Base-by-base conservation (phyloP, 2,329 filamentous ascomycete genomes). In the Lachnellula willkommii region DNA sequence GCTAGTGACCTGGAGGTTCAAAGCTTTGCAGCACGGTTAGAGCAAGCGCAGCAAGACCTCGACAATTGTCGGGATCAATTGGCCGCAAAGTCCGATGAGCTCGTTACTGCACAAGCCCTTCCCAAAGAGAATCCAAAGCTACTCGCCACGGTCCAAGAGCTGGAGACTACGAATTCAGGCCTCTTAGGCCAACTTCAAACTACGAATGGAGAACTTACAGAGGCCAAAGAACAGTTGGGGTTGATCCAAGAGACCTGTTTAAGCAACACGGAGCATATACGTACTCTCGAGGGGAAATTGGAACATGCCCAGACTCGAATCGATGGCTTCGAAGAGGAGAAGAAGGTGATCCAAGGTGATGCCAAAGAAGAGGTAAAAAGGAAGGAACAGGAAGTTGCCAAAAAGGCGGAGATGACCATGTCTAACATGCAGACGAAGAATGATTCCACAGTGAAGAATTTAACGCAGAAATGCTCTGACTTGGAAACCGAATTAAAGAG, bases 181-280 rank as follows among this genome's bases (percentile, higher is more conserved):
- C 57, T 60, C 22, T 59, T 69, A 1, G 53, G 66, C 32, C 69
- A 71, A 14, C 54, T 68, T 1, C 59, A 70, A 32, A 57, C 60
- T 14, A 71, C 70, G 22, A 67, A 68, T 8, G 66, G 74, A 56
- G 68, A 70, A n/a, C 63, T 67, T 8, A 45, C 46, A 1, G 50
- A 60, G 36, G 37, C 51, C 22, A 56, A 61, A 35, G 55, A 63
- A 36, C 55, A 65, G 36, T 17, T 60, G 2, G 46, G 20, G 17
- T 39, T 50, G 39, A 20, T 53, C 17, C 53, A 57, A 49, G 54
- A 61, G 37, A 40, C 39, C 14, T 50, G 52, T 35, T 24, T 22
- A 1, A n/a, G n/a, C 7, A 50, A 52, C 15, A 53, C 63, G 20
- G 52, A 61, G n/a, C 47, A 60, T 22, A 45, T 53, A 24, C 47